Percentiles rank a stretch among this genome's conserved stretches.
Evolutionary conservation across 495 filamentous ascomycete genomes (phyloP).

Genomic region (Neurospora pannonica): DNA sequence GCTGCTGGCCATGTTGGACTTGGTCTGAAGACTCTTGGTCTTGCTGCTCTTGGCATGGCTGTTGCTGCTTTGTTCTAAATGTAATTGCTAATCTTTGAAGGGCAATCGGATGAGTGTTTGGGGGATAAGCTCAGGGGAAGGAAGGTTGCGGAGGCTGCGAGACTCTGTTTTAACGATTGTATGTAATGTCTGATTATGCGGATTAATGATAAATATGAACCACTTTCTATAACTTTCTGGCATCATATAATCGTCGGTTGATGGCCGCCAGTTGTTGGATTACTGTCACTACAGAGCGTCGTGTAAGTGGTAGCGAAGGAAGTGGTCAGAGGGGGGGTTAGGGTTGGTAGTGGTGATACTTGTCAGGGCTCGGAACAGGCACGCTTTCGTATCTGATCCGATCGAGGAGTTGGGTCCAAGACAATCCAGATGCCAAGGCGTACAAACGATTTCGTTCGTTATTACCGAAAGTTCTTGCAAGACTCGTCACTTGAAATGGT

Average conservation of each 20-base stretch:
- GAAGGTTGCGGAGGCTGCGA: not conserved
- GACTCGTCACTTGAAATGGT: not conserved
- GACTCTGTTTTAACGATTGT: not conserved
- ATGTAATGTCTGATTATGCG: not conserved
- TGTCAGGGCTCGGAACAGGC: not conserved
- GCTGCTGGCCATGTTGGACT: not conserved
- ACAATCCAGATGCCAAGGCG: not conserved
- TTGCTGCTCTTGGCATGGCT: not conserved
- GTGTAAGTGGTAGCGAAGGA: not conserved
- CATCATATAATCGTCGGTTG: not conserved
- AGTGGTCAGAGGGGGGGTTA: not conserved
- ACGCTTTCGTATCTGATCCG: not conserved
- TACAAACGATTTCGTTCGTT: not conserved
- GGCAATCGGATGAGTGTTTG: not conserved
- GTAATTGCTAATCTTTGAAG: not conserved
- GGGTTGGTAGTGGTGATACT: not conserved
- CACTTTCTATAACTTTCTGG: not conserved
- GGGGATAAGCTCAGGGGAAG: not conserved
- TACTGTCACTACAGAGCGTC: not conserved
- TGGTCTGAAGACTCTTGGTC: not conserved
- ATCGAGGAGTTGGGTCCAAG: not conserved
- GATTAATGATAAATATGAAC: not conserved
- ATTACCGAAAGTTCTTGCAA: not conserved
- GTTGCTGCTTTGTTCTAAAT: not conserved
- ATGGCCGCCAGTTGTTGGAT: not conserved